phyloP scores from a whole-genome alignment of 2,329 filamentous ascomycete species.

The Neonectria sp. region DNA sequence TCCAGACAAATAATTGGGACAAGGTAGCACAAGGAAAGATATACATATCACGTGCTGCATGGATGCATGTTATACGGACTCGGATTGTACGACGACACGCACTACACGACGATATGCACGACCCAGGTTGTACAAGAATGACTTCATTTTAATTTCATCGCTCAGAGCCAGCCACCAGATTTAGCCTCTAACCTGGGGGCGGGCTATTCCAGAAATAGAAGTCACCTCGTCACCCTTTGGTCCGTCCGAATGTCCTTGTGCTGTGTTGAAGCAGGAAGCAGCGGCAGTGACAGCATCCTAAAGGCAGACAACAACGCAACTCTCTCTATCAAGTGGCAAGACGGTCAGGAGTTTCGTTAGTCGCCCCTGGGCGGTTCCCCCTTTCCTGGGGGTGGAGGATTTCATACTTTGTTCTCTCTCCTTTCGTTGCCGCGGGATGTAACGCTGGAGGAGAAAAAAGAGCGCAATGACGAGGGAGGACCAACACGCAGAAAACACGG shows the following conservation, averaged over 20 bases:
- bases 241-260: background rate
- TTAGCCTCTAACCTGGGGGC: background rate
- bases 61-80: conserved; percentile 1
- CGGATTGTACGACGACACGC: background rate
- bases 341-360: conserved; percentile 5
- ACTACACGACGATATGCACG: background rate
- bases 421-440: conserved; percentile 7
- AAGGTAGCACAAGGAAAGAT: background rate
- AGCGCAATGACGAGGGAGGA: conserved; percentile 3
- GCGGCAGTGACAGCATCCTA: too few species aligned
- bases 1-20: background rate
- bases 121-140: background rate
- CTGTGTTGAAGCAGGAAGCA: too few species aligned
- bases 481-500: background rate
- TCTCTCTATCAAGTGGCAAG: conserved; percentile 7
- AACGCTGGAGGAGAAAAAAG: conserved; percentile 2
- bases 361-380: background rate
- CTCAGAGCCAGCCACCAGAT: background rate
- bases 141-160: conserved; percentile 8
- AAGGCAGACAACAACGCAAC: background rate
- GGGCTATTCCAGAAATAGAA: conserved; percentile 8
- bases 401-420: background rate
- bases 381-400: background rate
- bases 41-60: background rate
- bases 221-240: background rate